Conservation (phyloP, 768 basidiomycete species). For the Candolleomyces eurysporus region DNA sequence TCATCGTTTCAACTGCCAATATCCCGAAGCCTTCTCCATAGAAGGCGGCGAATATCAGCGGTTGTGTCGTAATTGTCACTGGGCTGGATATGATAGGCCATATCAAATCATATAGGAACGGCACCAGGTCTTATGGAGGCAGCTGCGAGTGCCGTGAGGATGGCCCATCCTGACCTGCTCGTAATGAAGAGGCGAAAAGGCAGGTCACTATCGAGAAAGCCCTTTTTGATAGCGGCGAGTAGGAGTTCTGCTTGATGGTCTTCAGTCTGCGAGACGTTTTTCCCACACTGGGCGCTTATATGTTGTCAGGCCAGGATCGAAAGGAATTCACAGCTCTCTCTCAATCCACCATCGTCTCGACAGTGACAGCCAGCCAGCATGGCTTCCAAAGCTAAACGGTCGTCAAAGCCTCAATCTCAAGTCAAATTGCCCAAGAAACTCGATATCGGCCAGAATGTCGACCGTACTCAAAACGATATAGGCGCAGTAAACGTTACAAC, state of each 20-base stretch:
- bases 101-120: no score
- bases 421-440: neutral
- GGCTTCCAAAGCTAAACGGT: no score
- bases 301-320: no score
- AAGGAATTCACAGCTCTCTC: no score
- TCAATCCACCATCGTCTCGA: no score
- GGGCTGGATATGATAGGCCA: neutral
- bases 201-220: neutral
- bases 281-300: no score
- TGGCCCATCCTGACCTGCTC: conserved; percentile 13
- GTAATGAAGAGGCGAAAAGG: conserved; percentile 12
- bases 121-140: no score
- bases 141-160: conserved; percentile 1
- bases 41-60: neutral
- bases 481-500: neutral
- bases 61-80: conserved; percentile 3
- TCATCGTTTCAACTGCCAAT: neutral
- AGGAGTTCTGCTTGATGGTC: conserved; percentile 10
- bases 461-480: neutral
- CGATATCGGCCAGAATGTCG: neutral
- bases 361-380: no score
- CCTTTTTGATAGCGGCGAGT: conserved; percentile 3
- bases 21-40: neutral
- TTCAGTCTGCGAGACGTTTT: neutral
- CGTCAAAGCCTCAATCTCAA: neutral